A percentile compares a stretch with the other conserved stretches of the same genome.
These are phyloP conservation scores for Monilinia polystroma DNA, from an alignment of 2,329 filamentous ascomycete genomes.

Conservation along the genomic window DNA sequence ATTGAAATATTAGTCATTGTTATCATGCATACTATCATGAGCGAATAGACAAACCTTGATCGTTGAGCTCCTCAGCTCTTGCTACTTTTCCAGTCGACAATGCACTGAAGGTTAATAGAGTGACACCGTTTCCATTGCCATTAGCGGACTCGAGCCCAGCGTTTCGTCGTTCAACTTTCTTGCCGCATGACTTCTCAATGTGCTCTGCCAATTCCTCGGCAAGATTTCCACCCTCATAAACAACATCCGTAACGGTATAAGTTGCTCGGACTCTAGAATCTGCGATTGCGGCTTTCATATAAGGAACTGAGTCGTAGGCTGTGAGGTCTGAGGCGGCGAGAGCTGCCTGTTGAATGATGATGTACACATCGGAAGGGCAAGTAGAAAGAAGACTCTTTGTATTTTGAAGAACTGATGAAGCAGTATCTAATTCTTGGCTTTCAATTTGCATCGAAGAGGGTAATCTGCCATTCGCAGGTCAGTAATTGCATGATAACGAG, in stretches of 20 bases:
- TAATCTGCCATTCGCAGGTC: slow-evolving; percentile 25
- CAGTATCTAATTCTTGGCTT: slow-evolving; percentile 30
- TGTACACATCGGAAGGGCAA: slow-evolving; percentile 74
- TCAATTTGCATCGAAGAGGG: slow-evolving; percentile 27
- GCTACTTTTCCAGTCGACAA: neutral
- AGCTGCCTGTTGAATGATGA: slow-evolving; percentile 75
- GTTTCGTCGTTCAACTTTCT: slow-evolving; percentile 24
- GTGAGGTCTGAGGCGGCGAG: slow-evolving; percentile 68
- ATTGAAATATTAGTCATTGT: slow-evolving; percentile 12
- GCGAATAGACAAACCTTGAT: slow-evolving; percentile 46
- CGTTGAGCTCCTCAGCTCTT: slow-evolving; percentile 48
- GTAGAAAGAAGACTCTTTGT: slow-evolving; percentile 51
- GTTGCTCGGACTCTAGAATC: slow-evolving; percentile 28
- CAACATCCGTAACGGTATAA: slow-evolving; percentile 55
- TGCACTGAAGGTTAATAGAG: neutral
- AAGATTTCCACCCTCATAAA: slow-evolving; percentile 44
- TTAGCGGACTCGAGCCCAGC: slow-evolving; percentile 43
- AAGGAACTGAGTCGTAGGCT: slow-evolving; percentile 50
- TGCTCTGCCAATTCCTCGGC: slow-evolving; percentile 45
- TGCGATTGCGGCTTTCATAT: slow-evolving; percentile 43
- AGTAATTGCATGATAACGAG: slow-evolving; percentile 6
- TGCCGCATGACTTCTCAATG: slow-evolving; percentile 50
- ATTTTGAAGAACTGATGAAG: slow-evolving; percentile 28
- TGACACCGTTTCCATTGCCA: slow-evolving; percentile 40
- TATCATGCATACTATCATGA: neutral